Percentiles rank a stretch among this genome's conserved stretches.
Conservation (phyloP, 306 rosid genomes). For the Fagus sylvatica region DNA sequence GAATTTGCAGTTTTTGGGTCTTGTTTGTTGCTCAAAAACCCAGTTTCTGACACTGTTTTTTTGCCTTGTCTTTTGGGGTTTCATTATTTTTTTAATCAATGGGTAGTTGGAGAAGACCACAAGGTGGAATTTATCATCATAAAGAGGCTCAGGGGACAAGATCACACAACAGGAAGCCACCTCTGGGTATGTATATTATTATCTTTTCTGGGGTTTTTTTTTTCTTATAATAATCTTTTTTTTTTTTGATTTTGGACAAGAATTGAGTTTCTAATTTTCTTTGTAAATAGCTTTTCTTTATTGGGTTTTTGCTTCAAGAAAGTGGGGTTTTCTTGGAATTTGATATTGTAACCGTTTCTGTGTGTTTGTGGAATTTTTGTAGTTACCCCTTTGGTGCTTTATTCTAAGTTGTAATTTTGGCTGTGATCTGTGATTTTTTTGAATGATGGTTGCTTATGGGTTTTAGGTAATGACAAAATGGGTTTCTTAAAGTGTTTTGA, state of each 20-base stretch:
- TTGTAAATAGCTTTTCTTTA: background rate
- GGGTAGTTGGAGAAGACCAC: slow-evolving; percentile 67
- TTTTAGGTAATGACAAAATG: slow-evolving; percentile 3
- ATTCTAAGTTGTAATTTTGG: background rate
- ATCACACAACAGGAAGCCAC: slow-evolving; percentile 49
- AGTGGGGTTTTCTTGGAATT: slow-evolving; percentile 7
- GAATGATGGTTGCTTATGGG: background rate
- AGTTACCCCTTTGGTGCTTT: background rate
- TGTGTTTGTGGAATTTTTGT: background rate
- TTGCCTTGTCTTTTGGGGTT: background rate
- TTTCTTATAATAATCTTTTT: background rate
- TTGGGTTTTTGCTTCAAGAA: slow-evolving; percentile 9
- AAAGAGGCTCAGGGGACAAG: slow-evolving; percentile 42
- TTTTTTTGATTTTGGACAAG: slow-evolving; percentile 20
- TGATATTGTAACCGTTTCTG: background rate
- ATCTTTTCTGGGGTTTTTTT: background rate
- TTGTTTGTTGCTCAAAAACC: background rate
- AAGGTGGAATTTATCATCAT: slow-evolving; percentile 36
- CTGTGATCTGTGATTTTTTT: background rate
- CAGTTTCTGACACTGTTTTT: background rate
- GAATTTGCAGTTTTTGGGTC: background rate
- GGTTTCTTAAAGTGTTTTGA: background rate
- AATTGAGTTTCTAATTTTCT: background rate
- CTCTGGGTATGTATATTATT: slow-evolving; percentile 49
- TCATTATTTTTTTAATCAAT: slow-evolving; percentile 15